phyloP scores from a whole-genome alignment of 768 basidiomycete genomes.

The Lyophyllum atratum region DNA sequence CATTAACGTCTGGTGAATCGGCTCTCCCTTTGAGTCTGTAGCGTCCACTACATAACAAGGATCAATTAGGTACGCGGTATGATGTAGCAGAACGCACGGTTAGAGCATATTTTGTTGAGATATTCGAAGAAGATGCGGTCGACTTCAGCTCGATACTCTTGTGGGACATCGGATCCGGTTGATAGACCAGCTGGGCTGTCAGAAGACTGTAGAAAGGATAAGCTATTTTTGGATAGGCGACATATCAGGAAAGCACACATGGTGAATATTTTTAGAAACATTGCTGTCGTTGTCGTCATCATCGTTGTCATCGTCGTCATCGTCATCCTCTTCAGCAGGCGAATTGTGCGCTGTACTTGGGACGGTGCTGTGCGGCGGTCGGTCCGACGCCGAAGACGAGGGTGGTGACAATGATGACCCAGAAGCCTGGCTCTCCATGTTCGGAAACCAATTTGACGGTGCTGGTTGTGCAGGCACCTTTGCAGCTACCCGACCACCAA shows the following conservation, averaged over 20 bases:
- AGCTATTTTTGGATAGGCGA: neutral
- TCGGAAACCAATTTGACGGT: constrained; percentile 18
- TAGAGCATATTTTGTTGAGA: constrained; percentile 85
- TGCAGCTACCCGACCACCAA: constrained; percentile 8
- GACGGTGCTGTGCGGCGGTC: constrained; percentile 20
- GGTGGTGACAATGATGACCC: constrained; percentile 24
- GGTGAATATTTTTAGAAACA: constrained; percentile 20
- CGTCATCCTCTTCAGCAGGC: constrained; percentile 52
- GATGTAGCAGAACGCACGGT: constrained; percentile 54
- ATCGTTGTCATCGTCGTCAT: constrained; percentile 42
- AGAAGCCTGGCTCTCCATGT: constrained; percentile 16
- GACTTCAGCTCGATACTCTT: constrained; percentile 79
- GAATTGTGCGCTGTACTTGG: constrained; percentile 40
- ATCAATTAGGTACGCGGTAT: constrained; percentile 20
- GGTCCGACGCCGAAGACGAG: constrained; percentile 28
- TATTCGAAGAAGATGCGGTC: constrained; percentile 92
- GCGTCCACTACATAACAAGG: constrained; percentile 71
- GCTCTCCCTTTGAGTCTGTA: constrained; percentile 92
- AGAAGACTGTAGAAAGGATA: constrained; percentile 21
- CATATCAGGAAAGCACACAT: constrained; percentile 8
- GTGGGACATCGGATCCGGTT: constrained; percentile 59
- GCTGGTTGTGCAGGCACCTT: constrained; percentile 8
- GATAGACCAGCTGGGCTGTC: constrained; percentile 30
- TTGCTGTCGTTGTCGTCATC: constrained; percentile 39
- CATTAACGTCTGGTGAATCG: constrained; percentile 98